phyloP scores from a whole-genome alignment of 2,329 filamentous ascomycete genomes.

The Penicillium italicum region DNA sequence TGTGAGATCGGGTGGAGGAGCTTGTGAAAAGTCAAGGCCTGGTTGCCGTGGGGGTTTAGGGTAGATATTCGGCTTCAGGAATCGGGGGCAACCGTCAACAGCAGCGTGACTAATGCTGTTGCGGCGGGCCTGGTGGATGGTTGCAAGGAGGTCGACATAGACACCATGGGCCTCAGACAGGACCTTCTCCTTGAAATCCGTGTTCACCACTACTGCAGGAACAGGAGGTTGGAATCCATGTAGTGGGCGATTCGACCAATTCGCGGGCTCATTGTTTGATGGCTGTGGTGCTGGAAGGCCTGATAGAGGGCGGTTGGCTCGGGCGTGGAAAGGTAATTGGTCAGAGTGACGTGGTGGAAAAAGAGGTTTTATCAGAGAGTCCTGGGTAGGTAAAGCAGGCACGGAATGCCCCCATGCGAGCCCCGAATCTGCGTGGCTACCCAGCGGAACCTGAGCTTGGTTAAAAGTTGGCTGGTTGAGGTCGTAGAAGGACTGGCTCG shows the following conservation, averaged over 20 bases:
- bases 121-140: constrained; percentile 55
- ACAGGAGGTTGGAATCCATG: constrained; percentile 23
- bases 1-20: constrained; percentile 21
- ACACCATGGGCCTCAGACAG: constrained; percentile 67
- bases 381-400: constrained; percentile 26
- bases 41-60: constrained; percentile 60
- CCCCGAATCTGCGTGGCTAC: constrained; percentile 25
- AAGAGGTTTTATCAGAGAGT: constrained; percentile 32
- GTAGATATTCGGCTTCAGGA: constrained; percentile 56
- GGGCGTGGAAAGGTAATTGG: constrained; percentile 29
- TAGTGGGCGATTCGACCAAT: constrained; percentile 26
- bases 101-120: constrained; percentile 48
- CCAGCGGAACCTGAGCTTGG: constrained; percentile 25
- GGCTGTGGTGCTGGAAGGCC: constrained; percentile 19
- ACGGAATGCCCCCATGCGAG: constrained; percentile 34
- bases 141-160: constrained; percentile 67
- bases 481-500: constrained; percentile 29
- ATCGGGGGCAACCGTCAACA: constrained; percentile 41
- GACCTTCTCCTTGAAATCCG: constrained; percentile 64
- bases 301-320: constrained; percentile 26
- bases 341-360: constrained; percentile 40
- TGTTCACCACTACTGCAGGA: constrained; percentile 32
- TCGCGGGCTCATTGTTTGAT: constrained; percentile 21
- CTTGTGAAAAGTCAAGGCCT: constrained; percentile 48
- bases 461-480: constrained; percentile 29